Base-by-base conservation (phyloP, 768 basidiomycete genomes). In the Leccinum uliginosum region DNA sequence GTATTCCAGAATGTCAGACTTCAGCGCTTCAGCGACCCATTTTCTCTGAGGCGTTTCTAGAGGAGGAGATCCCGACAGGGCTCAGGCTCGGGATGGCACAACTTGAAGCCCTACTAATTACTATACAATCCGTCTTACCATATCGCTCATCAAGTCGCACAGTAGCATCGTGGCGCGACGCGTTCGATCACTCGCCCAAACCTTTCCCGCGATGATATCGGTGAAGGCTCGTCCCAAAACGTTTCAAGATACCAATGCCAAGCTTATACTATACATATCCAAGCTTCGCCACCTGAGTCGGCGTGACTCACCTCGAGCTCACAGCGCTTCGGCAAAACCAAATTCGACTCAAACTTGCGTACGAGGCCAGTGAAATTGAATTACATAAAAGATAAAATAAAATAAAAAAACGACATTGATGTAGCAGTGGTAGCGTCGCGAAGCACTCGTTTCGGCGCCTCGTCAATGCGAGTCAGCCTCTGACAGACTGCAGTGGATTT, bases 351-450 rank as follows among this genome's bases (percentile, higher is more conserved):
- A 11, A 11, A 43, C 2, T 19, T 43, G 12, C 40, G 10, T 44
- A 44, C 43, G 19, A 44, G 21, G 43, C 11, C 40, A 12, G 38
- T 38, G 27, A 2, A 8, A 65, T 96, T 34, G n/a, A n/a, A n/a
- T n/a, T n/a, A n/a, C n/a, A n/a, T n/a, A n/a, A n/a, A n/a, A n/a
- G n/a, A n/a, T n/a, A n/a, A n/a, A n/a, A n/a, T n/a, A n/a, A n/a
- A n/a, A n/a, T n/a, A n/a, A n/a, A n/a, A n/a, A n/a, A 95, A 98
- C 70, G 97, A 98, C 67, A 91, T 92, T 2, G 95, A 93, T 63
- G 92, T 86, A 15, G 89, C 94, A 1, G 78, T 98, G 48, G 89
- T 99, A 30, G 80, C 83, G n/a, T 88, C 87, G 2, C 80, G 84
- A n/a, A 65, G 77, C 66, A 77, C 98, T 38, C 83, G 89, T 52